phyloP scores from a whole-genome alignment of 1,284 basidiomycete genomes.

The Sanguinoderma infundibulare region DNA sequence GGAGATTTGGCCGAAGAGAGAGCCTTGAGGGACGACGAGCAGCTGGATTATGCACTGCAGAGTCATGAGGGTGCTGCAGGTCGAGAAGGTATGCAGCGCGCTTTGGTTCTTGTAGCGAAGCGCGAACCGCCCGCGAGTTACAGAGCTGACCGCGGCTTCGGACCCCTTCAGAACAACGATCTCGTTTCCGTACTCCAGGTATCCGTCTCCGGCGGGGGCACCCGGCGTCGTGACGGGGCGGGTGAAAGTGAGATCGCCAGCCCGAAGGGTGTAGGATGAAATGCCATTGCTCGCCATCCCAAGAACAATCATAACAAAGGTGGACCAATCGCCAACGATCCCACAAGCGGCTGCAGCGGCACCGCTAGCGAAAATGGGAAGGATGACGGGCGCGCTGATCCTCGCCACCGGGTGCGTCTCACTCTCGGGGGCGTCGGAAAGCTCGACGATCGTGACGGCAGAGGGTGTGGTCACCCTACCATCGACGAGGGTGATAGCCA shows the following conservation, averaged over 20 bases:
- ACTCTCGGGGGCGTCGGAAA: conserved; percentile 12
- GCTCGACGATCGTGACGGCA: conserved; percentile 18
- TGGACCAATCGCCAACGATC: conserved; percentile 17
- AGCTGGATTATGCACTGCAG: conserved; percentile 20
- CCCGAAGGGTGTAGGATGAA: conserved; percentile 12
- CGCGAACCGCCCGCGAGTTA: conserved; percentile 23
- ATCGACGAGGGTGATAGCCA: conserved; percentile 1
- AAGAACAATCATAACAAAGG: conserved; percentile 17
- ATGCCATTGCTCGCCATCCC: conserved; percentile 21
- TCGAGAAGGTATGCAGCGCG: not conserved
- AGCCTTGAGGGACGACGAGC: conserved; percentile 17
- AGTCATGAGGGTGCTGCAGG: conserved; percentile 8
- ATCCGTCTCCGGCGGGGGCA: conserved; percentile 21
- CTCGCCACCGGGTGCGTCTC: conserved; percentile 17
- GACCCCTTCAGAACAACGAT: conserved; percentile 20
- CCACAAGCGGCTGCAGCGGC: conserved; percentile 19
- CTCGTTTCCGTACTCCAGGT: conserved; percentile 19
- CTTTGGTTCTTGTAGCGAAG: conserved; percentile 18
- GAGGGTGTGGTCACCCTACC: conserved; percentile 20
- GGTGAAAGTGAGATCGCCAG: conserved; percentile 23
- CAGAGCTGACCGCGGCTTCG: conserved; percentile 14
- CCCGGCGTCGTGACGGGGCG: conserved; percentile 19
- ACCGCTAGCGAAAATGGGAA: conserved; percentile 24
- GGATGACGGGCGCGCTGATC: conserved; percentile 12
- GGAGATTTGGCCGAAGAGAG: conserved; percentile 16